Conservation (phyloP, 345 rosid species). For the Dimocarpus longan region DNA sequence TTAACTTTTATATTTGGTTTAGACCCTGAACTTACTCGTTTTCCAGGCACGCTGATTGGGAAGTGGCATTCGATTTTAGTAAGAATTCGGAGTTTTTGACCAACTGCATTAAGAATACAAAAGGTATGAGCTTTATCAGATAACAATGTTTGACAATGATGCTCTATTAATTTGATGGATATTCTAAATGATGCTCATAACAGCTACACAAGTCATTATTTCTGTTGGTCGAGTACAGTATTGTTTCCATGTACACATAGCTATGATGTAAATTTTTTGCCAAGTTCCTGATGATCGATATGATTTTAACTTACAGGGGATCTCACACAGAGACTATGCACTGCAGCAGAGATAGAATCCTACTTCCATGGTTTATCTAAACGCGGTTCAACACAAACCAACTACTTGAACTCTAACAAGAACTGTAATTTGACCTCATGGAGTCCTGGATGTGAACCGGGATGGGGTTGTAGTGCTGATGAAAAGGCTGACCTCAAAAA, state of each 20-base stretch:
- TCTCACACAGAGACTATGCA: conserved; percentile 61
- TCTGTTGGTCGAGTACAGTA: neutral
- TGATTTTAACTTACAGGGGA: conserved; percentile 54
- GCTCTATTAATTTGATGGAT: neutral
- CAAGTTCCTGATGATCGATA: conserved; percentile 17
- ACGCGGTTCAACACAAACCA: conserved; percentile 31
- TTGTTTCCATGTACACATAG: neutral
- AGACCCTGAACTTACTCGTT: conserved; percentile 10
- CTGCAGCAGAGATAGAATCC: conserved; percentile 77
- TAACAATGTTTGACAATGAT: neutral
- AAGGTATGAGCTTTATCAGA: conserved; percentile 46
- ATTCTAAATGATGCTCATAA: too few relatives aligned
- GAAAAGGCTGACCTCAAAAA: conserved; percentile 46
- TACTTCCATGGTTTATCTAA: conserved; percentile 55
- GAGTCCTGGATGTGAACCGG: conserved; percentile 90
- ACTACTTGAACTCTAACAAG: conserved; percentile 57
- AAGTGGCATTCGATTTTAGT: conserved; percentile 69
- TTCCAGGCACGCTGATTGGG: conserved; percentile 73
- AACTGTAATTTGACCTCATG: conserved; percentile 81
- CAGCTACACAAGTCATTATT: neutral
- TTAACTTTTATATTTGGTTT: conserved; percentile 4
- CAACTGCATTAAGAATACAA: conserved; percentile 63
- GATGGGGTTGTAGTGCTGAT: conserved; percentile 78
- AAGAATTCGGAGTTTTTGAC: conserved; percentile 58
- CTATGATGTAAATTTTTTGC: neutral